Conservation (phyloP, 106 monocot species). For the Narthecium ossifragum region DNA sequence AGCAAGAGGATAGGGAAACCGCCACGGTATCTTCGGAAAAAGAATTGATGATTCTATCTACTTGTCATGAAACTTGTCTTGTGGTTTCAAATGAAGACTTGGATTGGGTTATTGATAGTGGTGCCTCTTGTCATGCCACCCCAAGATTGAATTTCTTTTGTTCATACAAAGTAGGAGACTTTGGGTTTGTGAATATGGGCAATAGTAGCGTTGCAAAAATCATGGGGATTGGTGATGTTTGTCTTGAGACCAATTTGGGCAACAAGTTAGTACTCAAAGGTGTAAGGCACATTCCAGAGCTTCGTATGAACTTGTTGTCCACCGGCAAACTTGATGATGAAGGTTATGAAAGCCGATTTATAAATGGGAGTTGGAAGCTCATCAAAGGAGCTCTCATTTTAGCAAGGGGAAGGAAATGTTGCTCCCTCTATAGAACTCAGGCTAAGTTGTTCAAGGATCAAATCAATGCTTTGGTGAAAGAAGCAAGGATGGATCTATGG, state of each 20-base stretch:
- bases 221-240: background rate
- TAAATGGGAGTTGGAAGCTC: constrained; percentile 6
- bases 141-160: background rate
- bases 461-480: too few species aligned
- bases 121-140: background rate
- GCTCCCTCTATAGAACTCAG: background rate
- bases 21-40: too few species aligned
- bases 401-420: background rate
- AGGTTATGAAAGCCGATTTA: background rate
- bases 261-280: background rate
- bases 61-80: too few species aligned
- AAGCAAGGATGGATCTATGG: too few species aligned
- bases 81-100: too few species aligned
- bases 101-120: background rate
- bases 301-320: background rate
- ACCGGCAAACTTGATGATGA: background rate
- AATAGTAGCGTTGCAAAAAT: constrained; percentile 3
- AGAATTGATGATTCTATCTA: too few species aligned
- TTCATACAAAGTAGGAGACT: background rate
- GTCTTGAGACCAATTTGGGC: background rate
- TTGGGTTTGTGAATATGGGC: background rate
- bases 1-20: too few species aligned
- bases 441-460: too few species aligned
- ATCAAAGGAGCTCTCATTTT: background rate
- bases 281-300: background rate